Conservation (phyloP, 1,284 basidiomycete genomes). For the Gymnopus androsaceus region DNA sequence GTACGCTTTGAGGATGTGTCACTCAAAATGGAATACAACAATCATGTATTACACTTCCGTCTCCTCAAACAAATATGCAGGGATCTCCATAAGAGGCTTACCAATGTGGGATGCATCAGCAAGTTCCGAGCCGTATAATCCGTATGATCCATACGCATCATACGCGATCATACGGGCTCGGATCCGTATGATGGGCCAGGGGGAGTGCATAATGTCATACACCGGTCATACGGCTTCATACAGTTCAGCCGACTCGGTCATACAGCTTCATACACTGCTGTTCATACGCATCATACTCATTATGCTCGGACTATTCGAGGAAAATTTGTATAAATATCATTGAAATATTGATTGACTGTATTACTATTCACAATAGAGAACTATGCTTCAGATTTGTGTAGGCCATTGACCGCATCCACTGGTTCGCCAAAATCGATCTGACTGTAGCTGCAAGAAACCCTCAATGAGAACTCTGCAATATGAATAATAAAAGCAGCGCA, state of each 20-base stretch:
- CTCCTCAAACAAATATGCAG: too few species aligned
- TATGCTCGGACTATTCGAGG: background rate
- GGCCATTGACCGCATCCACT: too few species aligned
- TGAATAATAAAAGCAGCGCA: background rate
- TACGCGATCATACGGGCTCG: background rate
- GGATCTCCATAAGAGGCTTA: too few species aligned
- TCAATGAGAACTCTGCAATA: background rate
- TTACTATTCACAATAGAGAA: too few species aligned
- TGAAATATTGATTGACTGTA: too few species aligned
- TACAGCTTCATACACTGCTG: background rate
- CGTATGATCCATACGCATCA: background rate
- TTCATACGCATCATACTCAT: background rate
- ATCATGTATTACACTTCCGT: too few species aligned
- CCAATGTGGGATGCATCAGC: constrained; percentile 7
- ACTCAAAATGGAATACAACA: too few species aligned
- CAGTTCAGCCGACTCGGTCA: background rate
- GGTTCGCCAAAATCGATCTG: background rate
- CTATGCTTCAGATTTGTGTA: background rate
- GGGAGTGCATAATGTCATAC: background rate
- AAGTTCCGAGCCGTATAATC: background rate
- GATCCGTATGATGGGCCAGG: background rate
- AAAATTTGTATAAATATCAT: background rate
- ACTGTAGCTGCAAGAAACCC: too few species aligned
- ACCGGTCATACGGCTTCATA: background rate
- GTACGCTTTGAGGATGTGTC: too few species aligned